Evolutionary conservation across 2,329 filamentous ascomycete species (phyloP), one percentile per base, ranked within the genome.

Genomic region (Salinomyces thailandicus): DNA sequence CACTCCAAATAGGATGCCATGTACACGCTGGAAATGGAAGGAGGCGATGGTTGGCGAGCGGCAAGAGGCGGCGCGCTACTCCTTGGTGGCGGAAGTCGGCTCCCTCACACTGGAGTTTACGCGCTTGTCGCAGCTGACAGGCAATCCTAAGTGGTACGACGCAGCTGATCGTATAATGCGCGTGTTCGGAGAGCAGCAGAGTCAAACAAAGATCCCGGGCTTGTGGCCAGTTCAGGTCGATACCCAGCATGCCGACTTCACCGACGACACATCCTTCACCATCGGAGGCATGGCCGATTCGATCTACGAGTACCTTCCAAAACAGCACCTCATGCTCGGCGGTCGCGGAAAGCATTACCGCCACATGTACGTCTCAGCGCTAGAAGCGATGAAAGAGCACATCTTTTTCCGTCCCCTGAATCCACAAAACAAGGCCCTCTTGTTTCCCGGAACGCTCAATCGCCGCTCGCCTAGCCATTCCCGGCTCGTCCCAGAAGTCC

Each of bases 401-500:
- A 62, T 73, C 18, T 52, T 62, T 39, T 67, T 64, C 50, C 60
- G 66, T 6, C 68, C 70, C 1, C 68, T 72, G 55, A 63, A 59
- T 2, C 62, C 62, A 2, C 54, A 62, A 3, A 57, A 65, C 7
- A 53, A 54, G 7, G 63, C 70, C 34, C 58, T 72, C 26, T 59
- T 72, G 4, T 52, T 67, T 16, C 54, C 63, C 11, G 68, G 68
- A 9, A 59, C 59, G 16, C 57, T 64, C 5, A 59, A 58, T 13
- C 58, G 58, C 1, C 35, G 45, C 27, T 40, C 37, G 11, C 5
- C 35, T 4, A 26, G 18, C n/a, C 35, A 19, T 5, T 28, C 33
- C 7, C 35, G 36, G 5, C 56, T 72, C 6, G 57, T 64, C 6
- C 65, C 73, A 9, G 66, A 76, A 44, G 64, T 67, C 17, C 67